Percentiles rank a stretch among this genome's conserved stretches.
Evolutionary conservation across 2,329 filamentous ascomycete genomes (phyloP).

Genomic region (Fusarium sp.): DNA sequence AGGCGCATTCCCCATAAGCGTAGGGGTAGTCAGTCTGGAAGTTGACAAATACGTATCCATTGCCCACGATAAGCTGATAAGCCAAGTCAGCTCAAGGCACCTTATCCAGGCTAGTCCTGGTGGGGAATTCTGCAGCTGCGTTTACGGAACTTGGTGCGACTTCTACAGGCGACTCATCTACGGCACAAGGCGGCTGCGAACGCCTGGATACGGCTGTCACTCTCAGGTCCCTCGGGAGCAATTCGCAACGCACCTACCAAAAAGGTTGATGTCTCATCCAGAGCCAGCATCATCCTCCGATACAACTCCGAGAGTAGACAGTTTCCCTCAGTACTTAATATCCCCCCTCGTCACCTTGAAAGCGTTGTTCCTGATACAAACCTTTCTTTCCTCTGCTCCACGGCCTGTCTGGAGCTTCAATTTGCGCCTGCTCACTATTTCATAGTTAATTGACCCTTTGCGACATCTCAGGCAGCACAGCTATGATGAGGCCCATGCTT

Average conservation of each 20-base stretch:
- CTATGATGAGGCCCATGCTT: slow-evolving; percentile 47
- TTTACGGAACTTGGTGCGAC: slow-evolving; percentile 33
- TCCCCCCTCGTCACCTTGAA: slow-evolving; percentile 14
- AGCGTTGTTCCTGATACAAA: slow-evolving; percentile 10
- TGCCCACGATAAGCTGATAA: slow-evolving; percentile 33
- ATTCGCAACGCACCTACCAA: slow-evolving; percentile 26
- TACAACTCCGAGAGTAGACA: slow-evolving; percentile 40
- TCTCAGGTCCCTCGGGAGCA: slow-evolving; percentile 37
- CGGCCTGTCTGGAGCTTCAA: neutral
- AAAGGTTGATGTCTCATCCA: slow-evolving; percentile 38
- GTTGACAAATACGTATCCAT: slow-evolving; percentile 33
- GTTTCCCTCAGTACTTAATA: slow-evolving; percentile 33
- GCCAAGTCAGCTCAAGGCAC: slow-evolving; percentile 19
- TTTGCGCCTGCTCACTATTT: neutral
- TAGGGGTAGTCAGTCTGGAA: slow-evolving; percentile 24
- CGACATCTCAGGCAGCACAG: slow-evolving; percentile 6
- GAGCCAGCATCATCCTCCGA: slow-evolving; percentile 36
- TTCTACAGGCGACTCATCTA: slow-evolving; percentile 20
- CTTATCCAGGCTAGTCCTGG: slow-evolving; percentile 14
- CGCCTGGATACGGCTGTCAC: slow-evolving; percentile 43
- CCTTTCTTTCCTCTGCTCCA: neutral
- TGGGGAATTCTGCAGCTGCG: slow-evolving; percentile 16
- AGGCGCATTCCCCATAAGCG: slow-evolving; percentile 32
- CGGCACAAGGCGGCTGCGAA: slow-evolving; percentile 38
- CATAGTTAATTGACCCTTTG: slow-evolving; percentile 11